Conservation (phyloP, 768 basidiomycete genomes). For the Ramaria rubella region DNA sequence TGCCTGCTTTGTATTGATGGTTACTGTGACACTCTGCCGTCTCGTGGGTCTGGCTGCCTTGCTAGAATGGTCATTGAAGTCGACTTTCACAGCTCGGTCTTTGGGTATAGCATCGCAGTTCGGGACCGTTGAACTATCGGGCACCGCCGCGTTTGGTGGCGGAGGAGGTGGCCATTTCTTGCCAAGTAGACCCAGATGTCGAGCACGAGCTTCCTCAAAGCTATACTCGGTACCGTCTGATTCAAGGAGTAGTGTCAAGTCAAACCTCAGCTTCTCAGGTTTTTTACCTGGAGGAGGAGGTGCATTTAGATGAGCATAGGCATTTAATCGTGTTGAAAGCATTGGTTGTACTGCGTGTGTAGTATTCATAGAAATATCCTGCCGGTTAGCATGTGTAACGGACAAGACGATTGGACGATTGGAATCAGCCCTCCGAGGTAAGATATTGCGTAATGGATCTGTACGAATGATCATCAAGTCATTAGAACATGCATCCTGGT, state of each 20-base stretch:
- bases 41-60: conserved; percentile 29
- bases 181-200: conserved; percentile 72
- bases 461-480: not conserved
- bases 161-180: conserved; percentile 79
- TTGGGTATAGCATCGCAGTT: not conserved
- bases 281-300: conserved; percentile 63
- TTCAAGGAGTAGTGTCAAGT: conserved; percentile 66
- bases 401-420: not conserved
- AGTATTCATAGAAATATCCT: conserved; percentile 17
- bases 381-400: conserved; percentile 16
- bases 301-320: conserved; percentile 69
- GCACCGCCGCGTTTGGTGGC: conserved; percentile 33
- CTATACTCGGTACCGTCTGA: conserved; percentile 76
- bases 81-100: conserved; percentile 29
- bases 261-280: conserved; percentile 64
- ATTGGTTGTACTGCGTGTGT: conserved; percentile 11
- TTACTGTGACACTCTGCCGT: conserved; percentile 58
- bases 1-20: conserved; percentile 95
- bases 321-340: conserved; percentile 19
- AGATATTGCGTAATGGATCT: conserved; percentile 1
- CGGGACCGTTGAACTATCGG: conserved; percentile 5
- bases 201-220: conserved; percentile 75
- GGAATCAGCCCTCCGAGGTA: not conserved
- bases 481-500: not conserved
- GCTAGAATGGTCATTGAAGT: conserved; percentile 56